Percentiles rank a stretch among this genome's conserved stretches.
These are phyloP conservation scores for Pleurostoma richardsiae DNA, from an alignment of 2,329 filamentous ascomycete species.

Conservation along the genomic window DNA sequence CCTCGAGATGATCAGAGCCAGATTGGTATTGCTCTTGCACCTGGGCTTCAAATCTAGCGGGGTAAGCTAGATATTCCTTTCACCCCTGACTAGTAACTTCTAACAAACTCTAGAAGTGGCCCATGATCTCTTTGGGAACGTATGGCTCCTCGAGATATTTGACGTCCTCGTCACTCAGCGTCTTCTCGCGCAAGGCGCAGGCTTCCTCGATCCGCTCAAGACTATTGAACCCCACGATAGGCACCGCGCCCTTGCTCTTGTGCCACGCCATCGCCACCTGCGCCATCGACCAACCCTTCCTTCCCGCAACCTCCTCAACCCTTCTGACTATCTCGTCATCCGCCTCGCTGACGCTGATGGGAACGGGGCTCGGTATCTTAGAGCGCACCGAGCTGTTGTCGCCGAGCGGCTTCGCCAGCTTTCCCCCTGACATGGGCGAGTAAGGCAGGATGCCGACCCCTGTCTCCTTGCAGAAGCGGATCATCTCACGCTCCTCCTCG, in stretches of 20 bases:
- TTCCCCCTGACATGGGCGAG: slow-evolving; percentile 24
- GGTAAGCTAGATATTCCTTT: too few relatives aligned
- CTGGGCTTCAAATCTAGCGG: too few relatives aligned
- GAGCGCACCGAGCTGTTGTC: slow-evolving; percentile 12
- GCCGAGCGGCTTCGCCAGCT: slow-evolving; percentile 20
- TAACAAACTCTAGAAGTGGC: slow-evolving; percentile 6
- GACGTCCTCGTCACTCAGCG: slow-evolving; percentile 40
- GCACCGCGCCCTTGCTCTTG: neutral
- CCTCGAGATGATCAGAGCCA: too few relatives aligned
- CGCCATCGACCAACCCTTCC: slow-evolving; percentile 11
- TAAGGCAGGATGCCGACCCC: slow-evolving; percentile 30
- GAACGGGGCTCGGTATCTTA: neutral
- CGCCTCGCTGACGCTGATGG: neutral
- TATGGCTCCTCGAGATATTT: slow-evolving; percentile 47
- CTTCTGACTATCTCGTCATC: neutral
- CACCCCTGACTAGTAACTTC: too few relatives aligned
- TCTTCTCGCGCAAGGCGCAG: slow-evolving; percentile 22
- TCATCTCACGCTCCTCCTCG: slow-evolving; percentile 8
- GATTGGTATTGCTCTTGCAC: too few relatives aligned
- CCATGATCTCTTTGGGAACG: slow-evolving; percentile 27
- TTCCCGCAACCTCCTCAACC: neutral
- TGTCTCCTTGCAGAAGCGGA: slow-evolving; percentile 22
- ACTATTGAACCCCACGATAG: slow-evolving; percentile 4
- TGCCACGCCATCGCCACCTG: neutral
- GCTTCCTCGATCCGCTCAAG: slow-evolving; percentile 44